Percentiles rank a stretch among this genome's conserved stretches.
Evolutionary conservation across 306 rosid genomes (phyloP).

Genomic region (Glycine latifolia): DNA sequence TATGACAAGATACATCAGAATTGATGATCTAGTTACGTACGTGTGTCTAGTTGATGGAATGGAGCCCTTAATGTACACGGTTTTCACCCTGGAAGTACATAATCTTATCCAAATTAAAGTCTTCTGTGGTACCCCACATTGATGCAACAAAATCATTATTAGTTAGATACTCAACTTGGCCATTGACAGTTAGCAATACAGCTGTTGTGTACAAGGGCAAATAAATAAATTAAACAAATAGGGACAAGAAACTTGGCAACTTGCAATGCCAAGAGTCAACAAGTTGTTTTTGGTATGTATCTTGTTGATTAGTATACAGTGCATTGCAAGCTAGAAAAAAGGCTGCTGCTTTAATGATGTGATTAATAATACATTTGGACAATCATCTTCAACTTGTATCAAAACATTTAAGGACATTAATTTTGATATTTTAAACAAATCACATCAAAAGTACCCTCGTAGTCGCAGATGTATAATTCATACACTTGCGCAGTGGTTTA

Average conservation of each 20-base stretch:
- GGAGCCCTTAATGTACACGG: slow-evolving; percentile 42
- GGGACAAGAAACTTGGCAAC: slow-evolving; percentile 32
- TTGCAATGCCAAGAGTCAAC: slow-evolving; percentile 33
- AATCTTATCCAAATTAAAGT: slow-evolving; percentile 37
- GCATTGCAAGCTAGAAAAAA: slow-evolving; percentile 31
- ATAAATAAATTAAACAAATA: not conserved
- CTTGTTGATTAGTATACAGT: not conserved
- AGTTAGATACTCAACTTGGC: slow-evolving; percentile 43
- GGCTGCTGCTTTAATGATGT: slow-evolving; percentile 11
- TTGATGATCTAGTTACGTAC: slow-evolving; percentile 24
- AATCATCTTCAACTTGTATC: slow-evolving; percentile 42
- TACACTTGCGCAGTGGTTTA: slow-evolving; percentile 14
- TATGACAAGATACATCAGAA: not conserved
- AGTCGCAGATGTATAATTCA: not conserved
- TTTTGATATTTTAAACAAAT: slow-evolving; percentile 15
- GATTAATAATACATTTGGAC: slow-evolving; percentile 18
- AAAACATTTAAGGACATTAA: slow-evolving; percentile 13
- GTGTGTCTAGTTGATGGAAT: slow-evolving; percentile 8
- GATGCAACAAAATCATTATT: slow-evolving; percentile 10
- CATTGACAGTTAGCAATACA: slow-evolving; percentile 25
- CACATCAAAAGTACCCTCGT: slow-evolving; percentile 1
- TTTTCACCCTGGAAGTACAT: slow-evolving; percentile 15
- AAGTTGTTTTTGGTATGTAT: slow-evolving; percentile 29
- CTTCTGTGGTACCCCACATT: slow-evolving; percentile 11
- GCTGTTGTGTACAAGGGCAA: not conserved